Percentiles rank a stretch among this genome's conserved stretches.
Conservation (phyloP, 352 stramenopile genomes). For the Pythium sukuiense region DNA sequence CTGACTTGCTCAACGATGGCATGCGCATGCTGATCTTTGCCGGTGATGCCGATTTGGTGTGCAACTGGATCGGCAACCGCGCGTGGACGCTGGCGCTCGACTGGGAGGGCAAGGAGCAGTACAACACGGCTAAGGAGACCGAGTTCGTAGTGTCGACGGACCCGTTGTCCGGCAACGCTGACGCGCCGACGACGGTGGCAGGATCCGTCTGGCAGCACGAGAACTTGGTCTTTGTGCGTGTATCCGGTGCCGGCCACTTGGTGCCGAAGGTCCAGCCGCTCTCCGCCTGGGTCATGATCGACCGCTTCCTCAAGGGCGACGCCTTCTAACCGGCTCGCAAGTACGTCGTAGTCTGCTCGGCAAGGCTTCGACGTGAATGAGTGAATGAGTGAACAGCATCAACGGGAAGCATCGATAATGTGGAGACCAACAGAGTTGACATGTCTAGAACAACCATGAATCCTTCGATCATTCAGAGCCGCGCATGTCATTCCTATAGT, state of each 20-base stretch:
- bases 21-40: conserved; percentile 21
- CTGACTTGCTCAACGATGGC: conserved; percentile 59
- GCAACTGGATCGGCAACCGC: conserved; percentile 95
- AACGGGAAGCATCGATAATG: too few species aligned
- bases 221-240: conserved; percentile 82
- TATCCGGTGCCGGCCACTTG: conserved; percentile 88
- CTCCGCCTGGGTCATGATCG: conserved; percentile 80
- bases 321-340: background rate
- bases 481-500: too few species aligned
- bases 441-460: too few species aligned
- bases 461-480: too few species aligned
- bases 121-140: conserved; percentile 48
- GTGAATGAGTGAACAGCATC: too few species aligned
- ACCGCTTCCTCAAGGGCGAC: conserved; percentile 50
- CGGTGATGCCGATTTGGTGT: conserved; percentile 86
- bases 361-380: background rate
- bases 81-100: conserved; percentile 91
- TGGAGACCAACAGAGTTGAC: too few species aligned
- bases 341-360: background rate
- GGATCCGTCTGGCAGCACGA: conserved; percentile 17
- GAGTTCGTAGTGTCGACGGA: conserved; percentile 14
- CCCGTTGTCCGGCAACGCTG: background rate
- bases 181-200: background rate
- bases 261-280: conserved; percentile 82
- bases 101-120: conserved; percentile 87